Percentiles rank a stretch among this genome's conserved stretches.
These are phyloP conservation scores for Scheffersomyces quercinus DNA, from an alignment of 1,139 yeast genomes.

Conservation along the genomic window DNA sequence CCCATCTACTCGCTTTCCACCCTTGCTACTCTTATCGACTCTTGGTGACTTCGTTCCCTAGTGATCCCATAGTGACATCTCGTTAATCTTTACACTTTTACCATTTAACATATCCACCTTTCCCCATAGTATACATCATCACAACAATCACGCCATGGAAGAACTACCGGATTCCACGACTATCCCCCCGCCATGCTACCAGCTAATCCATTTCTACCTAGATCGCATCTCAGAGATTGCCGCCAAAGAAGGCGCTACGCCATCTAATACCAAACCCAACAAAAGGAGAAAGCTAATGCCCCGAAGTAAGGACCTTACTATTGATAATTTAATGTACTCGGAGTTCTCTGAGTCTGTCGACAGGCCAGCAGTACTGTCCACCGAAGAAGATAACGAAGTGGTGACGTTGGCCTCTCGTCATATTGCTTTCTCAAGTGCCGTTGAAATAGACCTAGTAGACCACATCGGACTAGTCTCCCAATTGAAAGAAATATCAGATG, in stretches of 20 bases:
- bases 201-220: slow-evolving; percentile 13
- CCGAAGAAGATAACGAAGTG: background rate
- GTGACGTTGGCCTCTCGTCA: background rate
- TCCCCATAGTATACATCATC: no score
- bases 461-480: background rate
- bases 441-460: no score
- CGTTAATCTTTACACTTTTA: no score
- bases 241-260: slow-evolving; percentile 2
- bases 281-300: slow-evolving; percentile 8
- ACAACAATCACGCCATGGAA: no score
- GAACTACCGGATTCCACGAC: no score
- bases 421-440: no score
- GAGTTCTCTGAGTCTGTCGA: slow-evolving; percentile 2
- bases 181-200: background rate
- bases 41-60: no score
- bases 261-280: slow-evolving; percentile 2
- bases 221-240: slow-evolving; percentile 6
- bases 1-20: no score
- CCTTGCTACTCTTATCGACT: no score
- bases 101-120: no score
- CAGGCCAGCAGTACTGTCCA: no score
- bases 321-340: slow-evolving; percentile 10
- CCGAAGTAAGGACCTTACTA: slow-evolving; percentile 5
- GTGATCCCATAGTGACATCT: no score
- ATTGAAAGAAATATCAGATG: slow-evolving; percentile 1